phyloP scores from a whole-genome alignment of 306 rosid genomes.

The Boehmeria nivea region DNA sequence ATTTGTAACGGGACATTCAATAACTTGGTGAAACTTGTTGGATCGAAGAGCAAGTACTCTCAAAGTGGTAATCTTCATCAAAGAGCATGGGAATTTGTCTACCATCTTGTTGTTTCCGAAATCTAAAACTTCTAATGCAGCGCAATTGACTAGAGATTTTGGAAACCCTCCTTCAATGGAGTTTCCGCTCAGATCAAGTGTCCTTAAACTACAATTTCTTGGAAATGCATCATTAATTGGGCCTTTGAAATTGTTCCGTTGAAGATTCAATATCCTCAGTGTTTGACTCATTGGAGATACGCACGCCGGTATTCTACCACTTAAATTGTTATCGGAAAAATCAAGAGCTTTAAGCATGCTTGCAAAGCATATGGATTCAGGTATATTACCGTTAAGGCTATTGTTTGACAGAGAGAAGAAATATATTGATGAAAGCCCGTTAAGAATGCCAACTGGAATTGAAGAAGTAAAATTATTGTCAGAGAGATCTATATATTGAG shows the following conservation, averaged over 20 bases:
- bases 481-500: constrained; percentile 21
- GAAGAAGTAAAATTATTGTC: constrained; percentile 22
- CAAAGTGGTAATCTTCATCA: constrained; percentile 22
- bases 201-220: neutral
- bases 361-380: constrained; percentile 20
- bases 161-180: constrained; percentile 14
- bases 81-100: constrained; percentile 14
- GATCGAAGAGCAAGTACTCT: constrained; percentile 25
- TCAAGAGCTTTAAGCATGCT: constrained; percentile 12
- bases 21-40: constrained; percentile 12
- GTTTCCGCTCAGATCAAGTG: constrained; percentile 24
- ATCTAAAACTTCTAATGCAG: constrained; percentile 22
- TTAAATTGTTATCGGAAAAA: constrained; percentile 16
- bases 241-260: constrained; percentile 20
- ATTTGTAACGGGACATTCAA: neutral
- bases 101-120: constrained; percentile 20
- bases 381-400: constrained; percentile 5
- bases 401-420: constrained; percentile 32
- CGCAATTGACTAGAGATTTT: constrained; percentile 19
- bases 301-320: constrained; percentile 20
- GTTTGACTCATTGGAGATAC: neutral
- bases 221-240: constrained; percentile 15
- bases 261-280: constrained; percentile 20
- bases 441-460: constrained; percentile 7
- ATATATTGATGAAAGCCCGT: accelerated